Conservation (phyloP, 257 asterid genomes). For the Plantago elongata region DNA sequence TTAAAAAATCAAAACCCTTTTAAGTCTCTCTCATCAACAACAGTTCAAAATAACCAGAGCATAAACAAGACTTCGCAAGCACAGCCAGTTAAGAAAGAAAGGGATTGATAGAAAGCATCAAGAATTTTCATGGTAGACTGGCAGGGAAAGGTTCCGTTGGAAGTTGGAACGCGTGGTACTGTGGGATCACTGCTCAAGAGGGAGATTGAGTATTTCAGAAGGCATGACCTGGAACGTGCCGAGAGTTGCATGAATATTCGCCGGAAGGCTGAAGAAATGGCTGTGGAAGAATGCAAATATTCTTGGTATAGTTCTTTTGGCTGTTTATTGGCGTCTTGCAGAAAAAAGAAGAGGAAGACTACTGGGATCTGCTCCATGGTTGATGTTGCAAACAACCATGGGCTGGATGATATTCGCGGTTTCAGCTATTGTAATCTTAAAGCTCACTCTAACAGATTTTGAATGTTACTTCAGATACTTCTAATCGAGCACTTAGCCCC, state of each 20-base stretch:
- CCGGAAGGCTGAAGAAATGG: constrained; percentile 15
- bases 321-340: constrained; percentile 43
- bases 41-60: neutral
- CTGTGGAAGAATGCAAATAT: neutral
- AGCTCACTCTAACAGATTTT: constrained; percentile 49
- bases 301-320: constrained; percentile 48
- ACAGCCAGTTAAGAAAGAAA: neutral
- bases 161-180: constrained; percentile 76
- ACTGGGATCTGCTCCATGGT: constrained; percentile 34
- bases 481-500: no score
- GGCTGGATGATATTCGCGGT: constrained; percentile 35
- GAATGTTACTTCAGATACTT: neutral
- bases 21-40: neutral
- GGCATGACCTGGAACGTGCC: constrained; percentile 33
- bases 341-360: constrained; percentile 50
- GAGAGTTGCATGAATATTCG: constrained; percentile 28
- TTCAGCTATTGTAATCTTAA: constrained; percentile 67
- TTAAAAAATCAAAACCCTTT: neutral
- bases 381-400: constrained; percentile 27
- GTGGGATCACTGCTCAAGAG: constrained; percentile 77
- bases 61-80: neutral
- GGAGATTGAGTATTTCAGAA: constrained; percentile 76
- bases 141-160: constrained; percentile 32
- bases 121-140: constrained; percentile 30
- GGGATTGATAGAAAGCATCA: neutral